These are phyloP conservation scores for Tuctoria greenei DNA, from an alignment of 176 grass and related monocot species.

Conservation along the genomic window DNA sequence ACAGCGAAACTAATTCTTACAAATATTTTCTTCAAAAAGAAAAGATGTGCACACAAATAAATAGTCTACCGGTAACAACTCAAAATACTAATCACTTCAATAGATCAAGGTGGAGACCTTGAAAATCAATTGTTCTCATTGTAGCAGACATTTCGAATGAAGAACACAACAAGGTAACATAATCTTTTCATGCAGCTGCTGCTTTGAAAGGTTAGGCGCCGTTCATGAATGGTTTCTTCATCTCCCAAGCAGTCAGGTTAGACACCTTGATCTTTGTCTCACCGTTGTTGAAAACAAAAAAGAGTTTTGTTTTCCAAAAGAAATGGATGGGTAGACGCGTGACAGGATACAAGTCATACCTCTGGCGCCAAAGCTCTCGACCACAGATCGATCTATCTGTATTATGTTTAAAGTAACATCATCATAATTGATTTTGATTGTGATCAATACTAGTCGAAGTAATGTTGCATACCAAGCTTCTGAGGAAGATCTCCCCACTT, in stretches of 20 bases:
- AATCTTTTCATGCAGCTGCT: too few species aligned
- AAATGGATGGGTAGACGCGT: too few species aligned
- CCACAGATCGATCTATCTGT: constrained; percentile 73
- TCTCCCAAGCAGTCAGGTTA: constrained; percentile 61
- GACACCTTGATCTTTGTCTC: constrained; percentile 49
- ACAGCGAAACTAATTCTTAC: too few species aligned
- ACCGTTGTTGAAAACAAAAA: constrained; percentile 76
- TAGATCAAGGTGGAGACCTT: too few species aligned
- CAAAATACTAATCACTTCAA: too few species aligned
- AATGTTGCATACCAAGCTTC: constrained; percentile 49
- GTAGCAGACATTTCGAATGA: too few species aligned
- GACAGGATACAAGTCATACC: constrained; percentile 75
- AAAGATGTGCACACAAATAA: too few species aligned
- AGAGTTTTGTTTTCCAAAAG: constrained; percentile 46
- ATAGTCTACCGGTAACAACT: too few species aligned
- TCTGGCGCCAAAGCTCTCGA: constrained; percentile 71
- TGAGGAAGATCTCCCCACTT: constrained; percentile 56
- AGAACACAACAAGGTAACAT: too few species aligned
- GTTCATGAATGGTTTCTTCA: constrained; percentile 76
- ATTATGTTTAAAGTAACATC: neutral
- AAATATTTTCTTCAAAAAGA: too few species aligned
- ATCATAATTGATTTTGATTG: neutral
- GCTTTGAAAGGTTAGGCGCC: too few species aligned
- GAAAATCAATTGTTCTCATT: too few species aligned
- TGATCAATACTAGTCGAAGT: neutral